Evolutionary conservation across 306 rosid genomes (phyloP).

Genomic region (Dalbergia cultrata): DNA sequence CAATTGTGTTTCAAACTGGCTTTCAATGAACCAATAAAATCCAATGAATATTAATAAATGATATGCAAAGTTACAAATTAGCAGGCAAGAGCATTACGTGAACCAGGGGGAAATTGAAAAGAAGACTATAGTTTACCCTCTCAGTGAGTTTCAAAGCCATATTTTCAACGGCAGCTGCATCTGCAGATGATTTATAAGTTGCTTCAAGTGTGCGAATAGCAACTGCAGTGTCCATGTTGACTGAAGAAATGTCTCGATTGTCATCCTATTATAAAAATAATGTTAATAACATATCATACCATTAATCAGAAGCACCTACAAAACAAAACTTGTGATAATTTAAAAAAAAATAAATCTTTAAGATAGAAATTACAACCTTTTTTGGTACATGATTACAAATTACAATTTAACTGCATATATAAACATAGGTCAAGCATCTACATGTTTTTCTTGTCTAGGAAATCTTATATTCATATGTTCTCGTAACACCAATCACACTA

Average conservation of each 20-base stretch:
- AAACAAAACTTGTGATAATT: too few relatives aligned
- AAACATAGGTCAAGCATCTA: not conserved
- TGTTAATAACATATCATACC: conserved; percentile 38
- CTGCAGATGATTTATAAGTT: conserved; percentile 92
- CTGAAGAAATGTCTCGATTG: conserved; percentile 90
- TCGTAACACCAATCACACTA: too few relatives aligned
- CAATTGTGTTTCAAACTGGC: not conserved
- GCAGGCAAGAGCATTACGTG: not conserved
- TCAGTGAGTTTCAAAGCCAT: conserved; percentile 89
- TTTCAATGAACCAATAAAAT: not conserved
- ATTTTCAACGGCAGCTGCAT: conserved; percentile 92
- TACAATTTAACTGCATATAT: too few relatives aligned
- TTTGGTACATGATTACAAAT: too few relatives aligned
- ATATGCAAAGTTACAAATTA: too few relatives aligned
- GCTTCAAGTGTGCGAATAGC: conserved; percentile 99
- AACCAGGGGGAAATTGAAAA: too few relatives aligned
- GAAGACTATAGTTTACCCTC: conserved; percentile 56
- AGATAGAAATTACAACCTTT: too few relatives aligned
- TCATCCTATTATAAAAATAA: conserved; percentile 72
- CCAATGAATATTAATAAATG: too few relatives aligned
- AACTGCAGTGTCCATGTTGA: conserved; percentile 99
- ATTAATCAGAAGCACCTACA: not conserved
- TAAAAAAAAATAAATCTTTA: too few relatives aligned
- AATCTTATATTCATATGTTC: too few relatives aligned
- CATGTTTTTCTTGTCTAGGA: too few relatives aligned